Evolutionary conservation across 352 stramenopile genomes (phyloP).

Genomic region (Peronospora destructor): DNA sequence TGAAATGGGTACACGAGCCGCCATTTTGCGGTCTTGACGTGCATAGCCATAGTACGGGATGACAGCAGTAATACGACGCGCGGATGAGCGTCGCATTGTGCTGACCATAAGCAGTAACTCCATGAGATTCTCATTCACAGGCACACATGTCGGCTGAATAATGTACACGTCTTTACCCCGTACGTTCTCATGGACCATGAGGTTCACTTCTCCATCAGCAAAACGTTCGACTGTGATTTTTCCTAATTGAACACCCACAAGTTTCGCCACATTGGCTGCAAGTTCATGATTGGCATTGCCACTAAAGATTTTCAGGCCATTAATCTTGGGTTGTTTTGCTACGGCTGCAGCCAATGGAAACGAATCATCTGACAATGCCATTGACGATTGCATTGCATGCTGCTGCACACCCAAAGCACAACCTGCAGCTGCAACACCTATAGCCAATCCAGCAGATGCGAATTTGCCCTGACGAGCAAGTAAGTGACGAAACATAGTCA

Average conservation of each 20-base stretch:
- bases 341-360: slow-evolving; percentile 52
- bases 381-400: slow-evolving; percentile 20
- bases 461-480: slow-evolving; percentile 43
- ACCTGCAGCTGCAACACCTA: slow-evolving; percentile 41
- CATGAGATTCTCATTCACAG: slow-evolving; percentile 99
- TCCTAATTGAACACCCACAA: slow-evolving; percentile 95
- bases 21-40: slow-evolving; percentile 88
- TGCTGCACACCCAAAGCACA: slow-evolving; percentile 33
- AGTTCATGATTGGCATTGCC: slow-evolving; percentile 97
- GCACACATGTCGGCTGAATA: slow-evolving; percentile 97
- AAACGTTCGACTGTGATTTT: slow-evolving; percentile 98
- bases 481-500: slow-evolving; percentile 73
- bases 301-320: slow-evolving; percentile 95
- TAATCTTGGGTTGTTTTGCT: slow-evolving; percentile 85
- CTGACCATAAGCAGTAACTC: slow-evolving; percentile 97
- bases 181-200: slow-evolving; percentile 99
- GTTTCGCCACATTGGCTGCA: slow-evolving; percentile 94
- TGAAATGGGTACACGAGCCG: slow-evolving; percentile 97
- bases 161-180: slow-evolving; percentile 99
- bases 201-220: slow-evolving; percentile 98
- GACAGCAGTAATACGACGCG: slow-evolving; percentile 97
- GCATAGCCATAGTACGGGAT: slow-evolving; percentile 94
- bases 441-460: slow-evolving; percentile 42
- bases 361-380: slow-evolving; percentile 39
- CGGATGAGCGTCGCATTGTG: slow-evolving; percentile 95